Conservation (phyloP, 2,329 filamentous ascomycete genomes). For the Aspergillus luchuensis region DNA sequence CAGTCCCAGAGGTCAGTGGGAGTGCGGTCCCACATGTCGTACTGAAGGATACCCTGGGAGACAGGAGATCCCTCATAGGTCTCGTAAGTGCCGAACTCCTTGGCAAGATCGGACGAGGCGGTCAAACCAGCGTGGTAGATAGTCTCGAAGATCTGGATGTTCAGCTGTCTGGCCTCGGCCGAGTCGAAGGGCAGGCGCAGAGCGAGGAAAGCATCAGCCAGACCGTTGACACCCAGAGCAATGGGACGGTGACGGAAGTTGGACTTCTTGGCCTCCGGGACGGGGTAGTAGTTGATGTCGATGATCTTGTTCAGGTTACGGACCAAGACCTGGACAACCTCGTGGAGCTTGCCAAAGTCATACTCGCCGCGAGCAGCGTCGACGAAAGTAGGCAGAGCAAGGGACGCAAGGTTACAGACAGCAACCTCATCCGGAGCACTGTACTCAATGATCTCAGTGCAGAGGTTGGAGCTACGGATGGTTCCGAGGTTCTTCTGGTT, state of each 20-base stretch:
- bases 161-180: conserved; percentile 86
- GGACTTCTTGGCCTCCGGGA: conserved; percentile 87
- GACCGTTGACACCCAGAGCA: conserved; percentile 94
- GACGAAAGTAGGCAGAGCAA: conserved; percentile 88
- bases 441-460: conserved; percentile 98
- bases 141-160: conserved; percentile 98
- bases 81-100: conserved; percentile 79
- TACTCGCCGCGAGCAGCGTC: conserved; percentile 82
- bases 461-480: conserved; percentile 97
- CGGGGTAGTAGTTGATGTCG: conserved; percentile 98
- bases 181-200: conserved; percentile 97
- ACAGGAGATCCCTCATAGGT: conserved; percentile 92
- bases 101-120: conserved; percentile 82
- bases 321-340: conserved; percentile 88
- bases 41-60: conserved; percentile 94
- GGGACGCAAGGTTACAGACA: conserved; percentile 94
- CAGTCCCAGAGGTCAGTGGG: conserved; percentile 97
- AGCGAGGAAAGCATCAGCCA: conserved; percentile 96
- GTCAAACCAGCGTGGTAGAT: conserved; percentile 97
- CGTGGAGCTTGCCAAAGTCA: conserved; percentile 95
- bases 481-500: conserved; percentile 99
- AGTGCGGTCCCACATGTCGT: conserved; percentile 97
- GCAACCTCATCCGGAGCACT: conserved; percentile 96
- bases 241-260: conserved; percentile 97
- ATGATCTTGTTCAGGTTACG: conserved; percentile 98